Evolutionary conservation across 148 eudicot species (phyloP).

Genomic region (Euryodendron excelsum): DNA sequence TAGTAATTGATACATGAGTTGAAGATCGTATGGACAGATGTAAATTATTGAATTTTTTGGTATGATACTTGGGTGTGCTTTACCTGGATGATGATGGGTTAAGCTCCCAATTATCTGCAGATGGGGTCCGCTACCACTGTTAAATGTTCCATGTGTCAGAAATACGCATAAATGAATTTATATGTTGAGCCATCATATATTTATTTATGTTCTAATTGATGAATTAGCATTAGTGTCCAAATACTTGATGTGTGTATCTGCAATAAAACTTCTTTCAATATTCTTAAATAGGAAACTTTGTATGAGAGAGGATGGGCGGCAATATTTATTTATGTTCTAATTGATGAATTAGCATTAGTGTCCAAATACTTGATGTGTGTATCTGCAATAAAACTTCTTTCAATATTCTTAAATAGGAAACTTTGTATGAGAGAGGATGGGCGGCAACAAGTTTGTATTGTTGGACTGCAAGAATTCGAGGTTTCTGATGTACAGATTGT

Average conservation of each 20-base stretch:
- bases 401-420: conserved; percentile 50
- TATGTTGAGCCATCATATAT: not conserved
- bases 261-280: not conserved
- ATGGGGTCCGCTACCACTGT: too few species aligned
- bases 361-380: not conserved
- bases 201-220: not conserved
- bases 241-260: not conserved
- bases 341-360: too few species aligned
- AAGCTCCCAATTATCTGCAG: not conserved
- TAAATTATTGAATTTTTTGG: too few species aligned
- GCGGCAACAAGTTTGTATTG: conserved; percentile 96
- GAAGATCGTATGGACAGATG: too few species aligned
- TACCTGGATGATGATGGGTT: conserved; percentile 6
- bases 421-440: conserved; percentile 99
- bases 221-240: too few species aligned
- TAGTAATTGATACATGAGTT: not conserved
- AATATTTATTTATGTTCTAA: too few species aligned
- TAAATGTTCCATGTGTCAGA: too few species aligned
- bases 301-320: conserved; percentile 98
- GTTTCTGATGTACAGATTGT: conserved; percentile 96
- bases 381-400: conserved; percentile 2
- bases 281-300: conserved; percentile 70
- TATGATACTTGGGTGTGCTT: not conserved
- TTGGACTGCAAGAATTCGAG: conserved; percentile 98
- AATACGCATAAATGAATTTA: too few species aligned